Base-by-base conservation (phyloP, 2,329 filamentous ascomycete species). In the Sporothrix luriei region DNA sequence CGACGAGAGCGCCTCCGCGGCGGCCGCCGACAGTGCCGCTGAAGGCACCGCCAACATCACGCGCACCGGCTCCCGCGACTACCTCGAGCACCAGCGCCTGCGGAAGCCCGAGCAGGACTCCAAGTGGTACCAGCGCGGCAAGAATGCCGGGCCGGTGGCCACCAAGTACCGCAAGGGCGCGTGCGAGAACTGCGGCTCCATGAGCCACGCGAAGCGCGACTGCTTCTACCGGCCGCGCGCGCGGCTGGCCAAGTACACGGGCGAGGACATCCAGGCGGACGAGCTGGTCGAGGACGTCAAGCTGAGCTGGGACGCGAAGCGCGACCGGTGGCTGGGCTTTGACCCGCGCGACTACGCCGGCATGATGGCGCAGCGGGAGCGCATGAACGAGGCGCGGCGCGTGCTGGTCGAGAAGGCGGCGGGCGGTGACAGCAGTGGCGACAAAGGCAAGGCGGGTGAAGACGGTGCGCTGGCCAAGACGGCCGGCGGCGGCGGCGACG, bases 301-400 rank as follows among this genome's bases (percentile, higher is more conserved):
- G 59, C 82, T 98, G 62, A 92, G 94, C 3, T 99, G 94, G 92
- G 96, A 99, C 79, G 95, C 95, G 26, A 99, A 99, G 83, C 87
- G 95, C 74, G 95, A 99, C 82, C 88, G 94, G 55, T 99, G 95
- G 94, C 97, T 97, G 77, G 94, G 94, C n/a, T 99, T 97, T 79
- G 94, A 98, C 78, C 84, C 93, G 0, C 88, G 87, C 73, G 92
- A 98, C 79, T 98, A 97, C 78, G 85, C 88, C 71, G 84, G 87
- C 71, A 92, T 98, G n/a, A 89, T 98, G 52, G 89, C 97, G 66
- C 92, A 97, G 75, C 97, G 91, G 79, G 90, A 95, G 72, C 88
- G 94, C 77, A 83, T 97, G 78, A 94, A 97, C 77, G 88, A 90
- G 73, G 82, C 97, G 72, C 81, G 85, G n/a, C 82, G 85, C 75